Conservation (phyloP, 306 rosid species). For the Cicer arietinum region DNA sequence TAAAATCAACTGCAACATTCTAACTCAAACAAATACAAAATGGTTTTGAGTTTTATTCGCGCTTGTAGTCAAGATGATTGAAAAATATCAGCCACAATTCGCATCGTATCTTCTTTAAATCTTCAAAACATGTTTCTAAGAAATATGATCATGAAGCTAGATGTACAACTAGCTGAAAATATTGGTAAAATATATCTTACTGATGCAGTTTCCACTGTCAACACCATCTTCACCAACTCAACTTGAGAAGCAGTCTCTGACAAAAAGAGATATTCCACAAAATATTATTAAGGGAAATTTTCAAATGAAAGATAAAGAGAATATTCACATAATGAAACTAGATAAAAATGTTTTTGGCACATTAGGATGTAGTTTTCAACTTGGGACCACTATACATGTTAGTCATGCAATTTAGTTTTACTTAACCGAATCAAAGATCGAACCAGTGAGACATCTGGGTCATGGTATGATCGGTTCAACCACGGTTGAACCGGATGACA, state of each 20-base stretch:
- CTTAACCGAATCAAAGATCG: too few relatives aligned
- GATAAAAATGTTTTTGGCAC: constrained; percentile 10
- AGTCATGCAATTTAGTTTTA: constrained; percentile 33
- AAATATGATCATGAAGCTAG: constrained; percentile 46
- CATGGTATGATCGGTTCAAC: too few relatives aligned
- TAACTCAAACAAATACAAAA: constrained; percentile 43
- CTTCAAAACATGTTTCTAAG: constrained; percentile 48
- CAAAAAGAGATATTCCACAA: constrained; percentile 33
- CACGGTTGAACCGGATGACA: too few relatives aligned
- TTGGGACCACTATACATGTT: background rate
- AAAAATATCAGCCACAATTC: constrained; percentile 49
- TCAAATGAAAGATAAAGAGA: constrained; percentile 10
- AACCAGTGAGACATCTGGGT: too few relatives aligned
- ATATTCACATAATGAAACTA: constrained; percentile 19
- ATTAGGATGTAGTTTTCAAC: constrained; percentile 20
- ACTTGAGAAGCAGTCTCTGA: constrained; percentile 44
- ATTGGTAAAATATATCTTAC: constrained; percentile 11
- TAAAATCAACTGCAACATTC: constrained; percentile 46
- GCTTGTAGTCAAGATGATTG: constrained; percentile 41
- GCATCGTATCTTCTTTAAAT: constrained; percentile 37
- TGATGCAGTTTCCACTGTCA: constrained; percentile 38
- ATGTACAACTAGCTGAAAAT: constrained; percentile 44
- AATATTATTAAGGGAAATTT: constrained; percentile 27
- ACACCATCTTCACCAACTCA: constrained; percentile 31
- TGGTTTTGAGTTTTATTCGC: constrained; percentile 43